Conservation (phyloP, 2,329 filamentous ascomycete genomes). For the Zasmidium angulare region DNA sequence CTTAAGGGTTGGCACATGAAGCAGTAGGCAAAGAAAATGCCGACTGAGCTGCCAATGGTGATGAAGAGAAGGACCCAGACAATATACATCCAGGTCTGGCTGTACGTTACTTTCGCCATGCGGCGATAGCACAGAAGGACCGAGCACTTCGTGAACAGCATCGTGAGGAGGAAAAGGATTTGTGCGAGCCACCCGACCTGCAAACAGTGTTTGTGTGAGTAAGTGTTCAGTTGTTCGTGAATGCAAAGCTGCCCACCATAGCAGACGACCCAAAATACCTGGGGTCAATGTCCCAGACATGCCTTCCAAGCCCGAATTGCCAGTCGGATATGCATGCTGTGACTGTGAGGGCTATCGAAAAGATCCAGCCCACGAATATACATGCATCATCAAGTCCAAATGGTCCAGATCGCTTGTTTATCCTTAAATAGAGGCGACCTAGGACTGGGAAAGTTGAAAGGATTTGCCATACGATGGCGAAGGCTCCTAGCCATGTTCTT, state of each 20-base stretch:
- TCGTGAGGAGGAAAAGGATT: slow-evolving; percentile 21
- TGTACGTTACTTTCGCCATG: slow-evolving; percentile 15
- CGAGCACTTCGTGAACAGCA: slow-evolving; percentile 23
- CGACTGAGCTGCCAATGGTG: slow-evolving; percentile 18
- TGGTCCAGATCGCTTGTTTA: slow-evolving; percentile 22
- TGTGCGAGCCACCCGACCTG: slow-evolving; percentile 21
- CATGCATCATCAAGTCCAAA: slow-evolving; percentile 29
- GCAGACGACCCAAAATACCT: neutral
- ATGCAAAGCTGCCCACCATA: neutral
- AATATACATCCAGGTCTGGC: slow-evolving; percentile 15
- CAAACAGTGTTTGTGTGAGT: too few relatives aligned
- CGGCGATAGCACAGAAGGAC: slow-evolving; percentile 31
- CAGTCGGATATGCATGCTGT: slow-evolving; percentile 14
- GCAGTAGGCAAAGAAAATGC: slow-evolving; percentile 18
- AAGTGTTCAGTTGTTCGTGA: neutral
- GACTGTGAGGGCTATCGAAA: slow-evolving; percentile 18
- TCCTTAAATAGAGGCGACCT: slow-evolving; percentile 25
- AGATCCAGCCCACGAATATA: slow-evolving; percentile 20
- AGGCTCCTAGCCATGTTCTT: slow-evolving; percentile 24
- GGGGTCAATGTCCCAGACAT: slow-evolving; percentile 24
- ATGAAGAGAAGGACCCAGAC: slow-evolving; percentile 21
- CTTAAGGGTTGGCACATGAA: slow-evolving; percentile 23
- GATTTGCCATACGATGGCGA: slow-evolving; percentile 17
- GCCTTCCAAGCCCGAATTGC: slow-evolving; percentile 17
- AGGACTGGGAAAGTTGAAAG: slow-evolving; percentile 22